Evolutionary conservation across 805 yeast genomes (phyloP).

Genomic region (Vanderwaltozyma tropicalis): DNA sequence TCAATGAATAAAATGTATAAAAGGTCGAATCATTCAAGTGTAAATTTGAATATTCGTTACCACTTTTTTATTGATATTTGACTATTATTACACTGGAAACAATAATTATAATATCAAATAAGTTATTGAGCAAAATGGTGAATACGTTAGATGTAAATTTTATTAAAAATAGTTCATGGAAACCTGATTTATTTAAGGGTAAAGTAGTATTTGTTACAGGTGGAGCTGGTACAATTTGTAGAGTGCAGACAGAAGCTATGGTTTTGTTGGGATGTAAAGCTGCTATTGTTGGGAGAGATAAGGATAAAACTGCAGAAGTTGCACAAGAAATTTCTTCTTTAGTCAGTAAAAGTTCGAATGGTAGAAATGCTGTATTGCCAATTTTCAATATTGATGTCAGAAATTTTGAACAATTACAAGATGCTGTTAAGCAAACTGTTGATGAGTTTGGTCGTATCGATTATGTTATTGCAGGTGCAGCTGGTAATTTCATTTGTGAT

Average conservation of each 20-base stretch:
- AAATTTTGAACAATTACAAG: slow-evolving; percentile 43
- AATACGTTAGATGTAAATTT: slow-evolving; percentile 23
- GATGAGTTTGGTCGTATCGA: slow-evolving; percentile 67
- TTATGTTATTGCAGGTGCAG: slow-evolving; percentile 89
- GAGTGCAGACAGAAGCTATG: slow-evolving; percentile 80
- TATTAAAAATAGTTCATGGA: slow-evolving; percentile 30
- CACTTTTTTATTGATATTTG: no score
- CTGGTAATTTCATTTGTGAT: slow-evolving; percentile 83
- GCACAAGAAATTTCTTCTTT: slow-evolving; percentile 55
- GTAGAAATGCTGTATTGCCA: slow-evolving; percentile 55
- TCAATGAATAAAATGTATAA: no score
- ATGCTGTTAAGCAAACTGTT: slow-evolving; percentile 60
- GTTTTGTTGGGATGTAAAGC: slow-evolving; percentile 80
- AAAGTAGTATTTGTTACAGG: slow-evolving; percentile 90
- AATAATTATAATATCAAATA: no score
- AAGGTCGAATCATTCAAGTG: no score
- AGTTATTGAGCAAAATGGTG: slow-evolving; percentile 8
- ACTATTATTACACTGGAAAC: no score
- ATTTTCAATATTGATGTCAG: slow-evolving; percentile 73
- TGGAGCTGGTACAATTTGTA: slow-evolving; percentile 93
- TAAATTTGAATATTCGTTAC: no score
- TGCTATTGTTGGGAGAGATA: slow-evolving; percentile 72
- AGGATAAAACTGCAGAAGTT: slow-evolving; percentile 51
- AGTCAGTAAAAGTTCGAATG: slow-evolving; percentile 30
- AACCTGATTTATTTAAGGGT: slow-evolving; percentile 62